Base-by-base conservation (phyloP, 2,329 filamentous ascomycete genomes). In the Fusarium foetens region DNA sequence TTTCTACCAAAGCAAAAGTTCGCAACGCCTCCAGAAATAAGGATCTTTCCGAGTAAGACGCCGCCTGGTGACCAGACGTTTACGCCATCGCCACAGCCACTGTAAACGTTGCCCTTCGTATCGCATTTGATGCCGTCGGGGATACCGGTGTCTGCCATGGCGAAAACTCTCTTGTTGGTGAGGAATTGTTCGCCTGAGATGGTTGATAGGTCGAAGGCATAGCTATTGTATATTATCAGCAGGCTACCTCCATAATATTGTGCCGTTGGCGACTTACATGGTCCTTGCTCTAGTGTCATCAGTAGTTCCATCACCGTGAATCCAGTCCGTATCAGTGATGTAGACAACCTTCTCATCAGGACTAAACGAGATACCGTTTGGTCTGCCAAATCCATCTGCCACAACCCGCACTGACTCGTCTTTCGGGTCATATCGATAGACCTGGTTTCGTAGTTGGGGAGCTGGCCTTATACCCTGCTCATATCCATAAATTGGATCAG, bases 111-210 rank as follows among this genome's bases (percentile, higher is more conserved):
- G 1, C 85, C 86, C 8, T 81, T 57, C 0, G 80, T 69, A 53
- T 86, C 85, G 61, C 82, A 84, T 62, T 86, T 85, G 62, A 87
- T 84, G n/a, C 80, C 82, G 66, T 80, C 84, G 0, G 87, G 87
- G 6, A 86, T 80, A 0, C 86, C 86, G 0, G 75, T 79, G 43
- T 85, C 83, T 2, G 84, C 84, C 75, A 85, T 84, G 5, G 86
- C 84, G 65, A 89, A 89, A 0, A 88, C 75, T 35, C 86, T 81
- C 21, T 83, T 81, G 71, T 88, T 88, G 3, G 71, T 76, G 29
- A 88, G 77, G 46, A 85, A 84, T 0, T 82, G 83, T n/a, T 80
- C 66, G 6, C 72, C 71, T 17, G 71, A 70, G 48, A 74, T 63
- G 6, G n/a, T 27, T 1, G 66, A 43, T 3, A 83, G 27, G 16